Evolutionary conservation across 345 rosid genomes (phyloP).

Genomic region (Garcia nutans): DNA sequence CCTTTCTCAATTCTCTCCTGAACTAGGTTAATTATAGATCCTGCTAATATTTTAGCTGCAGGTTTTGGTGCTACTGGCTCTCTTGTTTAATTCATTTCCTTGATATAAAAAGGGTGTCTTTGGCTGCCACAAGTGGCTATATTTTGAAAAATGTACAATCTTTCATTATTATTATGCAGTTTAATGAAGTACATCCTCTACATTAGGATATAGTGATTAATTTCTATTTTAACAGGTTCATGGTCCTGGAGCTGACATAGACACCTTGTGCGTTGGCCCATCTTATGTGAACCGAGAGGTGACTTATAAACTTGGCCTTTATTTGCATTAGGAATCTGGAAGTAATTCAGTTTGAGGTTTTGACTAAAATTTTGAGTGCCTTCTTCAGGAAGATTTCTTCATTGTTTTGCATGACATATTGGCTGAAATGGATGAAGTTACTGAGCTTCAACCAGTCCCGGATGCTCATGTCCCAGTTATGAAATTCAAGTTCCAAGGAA

Average conservation of each 20-base stretch:
- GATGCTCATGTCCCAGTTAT: conserved; percentile 36
- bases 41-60: background rate
- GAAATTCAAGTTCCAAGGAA: conserved; percentile 35
- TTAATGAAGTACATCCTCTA: background rate
- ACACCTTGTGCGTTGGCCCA: conserved; percentile 91
- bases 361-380: background rate
- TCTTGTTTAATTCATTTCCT: background rate
- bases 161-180: background rate
- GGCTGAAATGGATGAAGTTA: conserved; percentile 33
- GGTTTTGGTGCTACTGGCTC: background rate
- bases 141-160: background rate
- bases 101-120: background rate
- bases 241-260: conserved; percentile 93
- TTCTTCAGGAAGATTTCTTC: conserved; percentile 32
- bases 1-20: background rate
- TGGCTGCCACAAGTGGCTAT: background rate
- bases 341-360: background rate
- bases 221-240: conserved; percentile 54
- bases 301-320: conserved; percentile 12
- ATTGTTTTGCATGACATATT: conserved; percentile 28
- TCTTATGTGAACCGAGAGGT: conserved; percentile 91
- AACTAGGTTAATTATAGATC: background rate
- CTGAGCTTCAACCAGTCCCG: conserved; percentile 33
- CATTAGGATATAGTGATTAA: background rate
- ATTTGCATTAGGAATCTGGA: conserved; percentile 4